A percentile compares a stretch with the other conserved stretches of the same genome.
Conservation (phyloP, 129 eudicot species). For the Mikania micrantha region DNA sequence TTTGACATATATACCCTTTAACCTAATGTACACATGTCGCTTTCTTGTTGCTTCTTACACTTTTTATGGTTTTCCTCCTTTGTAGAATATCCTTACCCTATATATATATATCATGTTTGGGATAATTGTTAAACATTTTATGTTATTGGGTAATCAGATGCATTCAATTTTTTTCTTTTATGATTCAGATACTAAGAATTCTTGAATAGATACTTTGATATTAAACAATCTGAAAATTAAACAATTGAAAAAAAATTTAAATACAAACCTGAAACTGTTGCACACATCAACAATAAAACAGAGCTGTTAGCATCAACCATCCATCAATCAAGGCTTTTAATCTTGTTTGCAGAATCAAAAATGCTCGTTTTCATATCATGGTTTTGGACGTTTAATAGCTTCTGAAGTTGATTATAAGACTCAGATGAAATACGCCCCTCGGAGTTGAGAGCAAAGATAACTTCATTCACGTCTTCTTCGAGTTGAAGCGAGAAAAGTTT, state of each 20-base stretch:
- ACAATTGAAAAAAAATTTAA: not conserved
- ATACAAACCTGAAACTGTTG: slow-evolving; percentile 4
- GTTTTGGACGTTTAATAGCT: slow-evolving; percentile 42
- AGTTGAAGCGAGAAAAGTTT: slow-evolving; percentile 62
- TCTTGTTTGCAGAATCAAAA: slow-evolving; percentile 42
- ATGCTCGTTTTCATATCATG: slow-evolving; percentile 32
- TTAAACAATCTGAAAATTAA: too few relatives aligned
- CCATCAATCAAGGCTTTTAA: slow-evolving; percentile 39
- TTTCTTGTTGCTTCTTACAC: too few relatives aligned
- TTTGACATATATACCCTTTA: too few relatives aligned
- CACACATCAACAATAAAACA: not conserved
- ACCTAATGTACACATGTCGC: too few relatives aligned
- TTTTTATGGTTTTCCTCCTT: too few relatives aligned
- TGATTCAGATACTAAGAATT: too few relatives aligned
- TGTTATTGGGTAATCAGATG: too few relatives aligned
- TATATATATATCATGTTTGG: too few relatives aligned
- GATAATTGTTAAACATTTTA: too few relatives aligned
- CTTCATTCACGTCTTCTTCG: slow-evolving; percentile 87
- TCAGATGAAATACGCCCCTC: slow-evolving; percentile 30
- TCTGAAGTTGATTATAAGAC: slow-evolving; percentile 40
- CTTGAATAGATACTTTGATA: too few relatives aligned
- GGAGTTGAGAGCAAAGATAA: slow-evolving; percentile 61
- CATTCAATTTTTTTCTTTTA: too few relatives aligned
- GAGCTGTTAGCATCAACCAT: slow-evolving; percentile 21
- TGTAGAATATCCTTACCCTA: too few relatives aligned